phyloP scores from a whole-genome alignment of 208 protist species.

The Leishmania turanica region DNA sequence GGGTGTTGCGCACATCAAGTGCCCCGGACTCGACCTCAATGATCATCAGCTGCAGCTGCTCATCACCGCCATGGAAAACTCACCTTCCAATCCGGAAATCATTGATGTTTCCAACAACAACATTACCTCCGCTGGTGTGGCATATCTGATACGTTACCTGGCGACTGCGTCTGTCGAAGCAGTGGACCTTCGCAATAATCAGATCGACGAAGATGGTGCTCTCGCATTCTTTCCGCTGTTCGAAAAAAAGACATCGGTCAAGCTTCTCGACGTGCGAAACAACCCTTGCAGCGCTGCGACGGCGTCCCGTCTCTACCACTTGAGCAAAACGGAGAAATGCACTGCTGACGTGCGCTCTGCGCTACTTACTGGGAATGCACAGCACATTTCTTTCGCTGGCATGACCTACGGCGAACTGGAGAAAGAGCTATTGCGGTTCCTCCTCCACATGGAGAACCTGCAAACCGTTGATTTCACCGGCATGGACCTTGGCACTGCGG shows the following conservation, averaged over 20 bases:
- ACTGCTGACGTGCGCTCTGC: slow-evolving; percentile 40
- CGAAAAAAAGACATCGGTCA: slow-evolving; percentile 23
- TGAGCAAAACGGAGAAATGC: slow-evolving; percentile 46
- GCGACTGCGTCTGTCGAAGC: slow-evolving; percentile 40
- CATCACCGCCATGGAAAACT: slow-evolving; percentile 64
- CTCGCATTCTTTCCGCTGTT: slow-evolving; percentile 57
- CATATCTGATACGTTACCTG: slow-evolving; percentile 48
- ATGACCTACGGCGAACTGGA: slow-evolving; percentile 61
- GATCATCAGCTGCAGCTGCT: slow-evolving; percentile 62
- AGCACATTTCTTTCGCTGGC: slow-evolving; percentile 53
- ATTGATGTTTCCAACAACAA: slow-evolving; percentile 64
- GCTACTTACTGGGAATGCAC: slow-evolving; percentile 42
- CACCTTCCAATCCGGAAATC: slow-evolving; percentile 36
- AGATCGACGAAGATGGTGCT: slow-evolving; percentile 70
- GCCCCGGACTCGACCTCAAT: slow-evolving; percentile 31
- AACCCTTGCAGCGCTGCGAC: slow-evolving; percentile 53
- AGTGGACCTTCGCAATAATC: slow-evolving; percentile 59
- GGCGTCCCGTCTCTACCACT: slow-evolving; percentile 49
- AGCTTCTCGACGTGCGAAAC: slow-evolving; percentile 40
- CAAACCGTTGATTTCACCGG: slow-evolving; percentile 61
- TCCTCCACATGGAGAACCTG: slow-evolving; percentile 42
- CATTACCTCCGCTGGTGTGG: slow-evolving; percentile 57
- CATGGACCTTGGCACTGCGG: slow-evolving; percentile 45
- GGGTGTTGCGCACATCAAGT: slow-evolving; percentile 54
- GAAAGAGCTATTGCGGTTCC: slow-evolving; percentile 55